These are phyloP conservation scores for Aspergillus sp. DNA, from an alignment of 2,329 filamentous ascomycete species.

Conservation along the genomic window DNA sequence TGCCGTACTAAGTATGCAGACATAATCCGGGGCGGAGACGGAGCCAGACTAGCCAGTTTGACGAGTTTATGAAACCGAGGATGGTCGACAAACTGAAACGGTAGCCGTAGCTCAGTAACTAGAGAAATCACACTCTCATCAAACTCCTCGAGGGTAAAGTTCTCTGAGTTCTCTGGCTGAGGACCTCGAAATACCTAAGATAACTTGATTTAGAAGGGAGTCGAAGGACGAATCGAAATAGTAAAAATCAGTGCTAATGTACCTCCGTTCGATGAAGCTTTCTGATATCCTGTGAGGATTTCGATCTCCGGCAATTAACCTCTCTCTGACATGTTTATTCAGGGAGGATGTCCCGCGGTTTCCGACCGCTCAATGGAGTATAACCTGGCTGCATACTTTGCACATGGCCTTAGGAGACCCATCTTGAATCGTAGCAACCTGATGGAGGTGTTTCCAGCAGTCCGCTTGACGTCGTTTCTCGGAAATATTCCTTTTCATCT, in stretches of 20 bases:
- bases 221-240: not conserved
- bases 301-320: not conserved
- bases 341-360: not conserved
- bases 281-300: not conserved
- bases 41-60: not conserved
- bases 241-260: not conserved
- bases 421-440: not conserved
- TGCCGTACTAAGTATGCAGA: not conserved
- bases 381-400: not conserved
- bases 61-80: not conserved
- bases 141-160: conserved; percentile 1
- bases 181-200: not conserved
- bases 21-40: not conserved
- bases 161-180: not conserved
- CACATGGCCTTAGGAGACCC: not conserved
- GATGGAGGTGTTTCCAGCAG: not conserved
- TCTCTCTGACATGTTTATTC: not conserved
- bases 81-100: not conserved
- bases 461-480: not conserved
- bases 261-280: not conserved
- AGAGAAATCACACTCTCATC: not conserved
- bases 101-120: not conserved
- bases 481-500: conserved; percentile 1
- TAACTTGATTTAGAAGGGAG: not conserved
- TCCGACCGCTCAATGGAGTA: not conserved